Base-by-base conservation (phyloP, 495 filamentous ascomycete species). In the Aspergillus homomorphus region DNA sequence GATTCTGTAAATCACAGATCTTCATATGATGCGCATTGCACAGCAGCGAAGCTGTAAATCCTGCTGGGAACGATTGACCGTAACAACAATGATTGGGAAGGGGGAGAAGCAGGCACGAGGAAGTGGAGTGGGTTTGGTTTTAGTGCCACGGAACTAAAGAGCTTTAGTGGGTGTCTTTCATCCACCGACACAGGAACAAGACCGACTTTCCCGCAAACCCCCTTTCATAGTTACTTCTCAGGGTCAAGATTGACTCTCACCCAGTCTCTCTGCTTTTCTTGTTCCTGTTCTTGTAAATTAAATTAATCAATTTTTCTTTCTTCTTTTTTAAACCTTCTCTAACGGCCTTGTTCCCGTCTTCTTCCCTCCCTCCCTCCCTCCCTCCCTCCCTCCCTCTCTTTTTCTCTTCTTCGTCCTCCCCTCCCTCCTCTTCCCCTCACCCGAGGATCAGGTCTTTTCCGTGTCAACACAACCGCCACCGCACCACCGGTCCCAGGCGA, bases 161-260 rank as follows among this genome's bases (percentile, higher is more conserved):
- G 33, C 33, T 38, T 28, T 51, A n/a, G 16, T 51, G 15, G 28
- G 46, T n/a, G 20, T 15, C 15, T 49, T 49, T 19, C 10, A 22
- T 16, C 51, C 58, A 53, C 60, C 38, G 51, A 57, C 60, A 55
- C 60, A 66, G 57, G 64, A 63, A 66, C 60, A 38, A 12, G 20
- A 60, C 55, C 60, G 51, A 57, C 60, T 28, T 28, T 43, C 55
- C 42, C 51, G 49, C 51, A 56, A 30, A 43, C 38, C 51, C 62
- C 62, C 62, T 50, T 60, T 57, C 49, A 50, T 45, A 50, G 30
- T 57, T 51, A 33, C 64, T 61, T 46, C 54, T 51, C 52, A 54
- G 22, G 60, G 60, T 56, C 63, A 66, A 57, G 64, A 66, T 66
- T 61, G 58, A 61, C 60, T 66, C 62, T 59, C n/a, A 38, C 22